A percentile compares a stretch with the other conserved stretches of the same genome.
Conservation (phyloP, 139 green algal species). For the Chlamydomonas sphaeroides region DNA sequence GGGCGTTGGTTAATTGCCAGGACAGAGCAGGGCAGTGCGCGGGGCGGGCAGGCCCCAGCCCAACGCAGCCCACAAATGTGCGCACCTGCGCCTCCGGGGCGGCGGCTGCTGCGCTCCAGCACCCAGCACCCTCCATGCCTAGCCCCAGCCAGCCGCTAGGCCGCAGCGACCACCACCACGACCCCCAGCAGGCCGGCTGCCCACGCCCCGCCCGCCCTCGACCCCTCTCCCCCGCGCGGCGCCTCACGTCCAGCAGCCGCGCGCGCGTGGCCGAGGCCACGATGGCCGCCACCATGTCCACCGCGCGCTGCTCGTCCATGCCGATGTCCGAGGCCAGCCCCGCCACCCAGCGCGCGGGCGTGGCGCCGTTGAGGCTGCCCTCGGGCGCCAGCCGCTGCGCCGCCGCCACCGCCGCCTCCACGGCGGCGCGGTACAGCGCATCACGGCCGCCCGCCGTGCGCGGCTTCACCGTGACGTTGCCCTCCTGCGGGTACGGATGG, state of each 20-base stretch:
- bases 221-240: neutral
- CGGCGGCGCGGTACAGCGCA: slow-evolving; percentile 54
- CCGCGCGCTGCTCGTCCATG: slow-evolving; percentile 48
- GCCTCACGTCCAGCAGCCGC: slow-evolving; percentile 58
- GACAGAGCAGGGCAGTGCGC: no score
- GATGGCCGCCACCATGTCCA: slow-evolving; percentile 27
- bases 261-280: slow-evolving; percentile 37
- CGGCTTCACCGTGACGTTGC: slow-evolving; percentile 51
- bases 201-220: neutral
- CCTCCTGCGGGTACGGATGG: slow-evolving; percentile 33
- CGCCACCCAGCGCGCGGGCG: slow-evolving; percentile 36
- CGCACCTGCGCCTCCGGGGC: no score
- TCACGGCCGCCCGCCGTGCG: slow-evolving; percentile 57
- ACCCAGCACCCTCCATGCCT: no score
- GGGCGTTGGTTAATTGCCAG: no score
- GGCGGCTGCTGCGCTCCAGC: no score
- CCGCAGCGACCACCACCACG: no score
- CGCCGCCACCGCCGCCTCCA: slow-evolving; percentile 55
- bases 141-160: no score
- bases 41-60: no score
- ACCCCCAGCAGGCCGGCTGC: no score
- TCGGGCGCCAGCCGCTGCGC: neutral
- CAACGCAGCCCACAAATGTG: no score
- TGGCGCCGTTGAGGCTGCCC: neutral
- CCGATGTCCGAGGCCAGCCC: slow-evolving; percentile 49